Base-by-base conservation (phyloP, 1,284 basidiomycete species). In the Amylostereum areolatum region DNA sequence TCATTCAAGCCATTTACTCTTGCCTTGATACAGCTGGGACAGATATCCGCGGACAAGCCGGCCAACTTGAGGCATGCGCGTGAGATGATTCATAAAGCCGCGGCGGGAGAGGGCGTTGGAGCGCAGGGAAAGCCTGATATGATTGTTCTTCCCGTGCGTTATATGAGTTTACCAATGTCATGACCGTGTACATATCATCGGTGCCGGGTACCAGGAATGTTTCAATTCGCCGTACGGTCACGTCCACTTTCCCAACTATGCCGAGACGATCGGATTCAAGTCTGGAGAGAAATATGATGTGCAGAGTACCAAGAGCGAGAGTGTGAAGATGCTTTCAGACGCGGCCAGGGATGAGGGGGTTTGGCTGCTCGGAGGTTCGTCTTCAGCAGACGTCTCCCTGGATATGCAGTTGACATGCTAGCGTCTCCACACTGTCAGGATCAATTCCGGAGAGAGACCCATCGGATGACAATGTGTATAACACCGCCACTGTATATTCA, bases 181-280 rank as follows among this genome's bases (percentile, higher is more conserved):
- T 30, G 9, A 11, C 18, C 32, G 8, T 31, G 3, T 11, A 12
- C 33, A 28, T 9, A 33, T 27, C 6, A n/a, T 39, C 18, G 34
- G 3, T 18, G 4, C 10, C 39, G n/a, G 34, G 24, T 35, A 24
- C 8, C 59, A 95, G 84, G 96, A 99, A 78, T 93, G 93, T 71
- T 99, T 99, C 76, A 99, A 99, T 68, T 95, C 92, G 10, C 94
- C 95, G 0, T 99, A 99, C 62, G 95, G 95, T 0, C 85, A 91
- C 54, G 74, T 77, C 4, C 81, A 89, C 62, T 96, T 97, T 63
- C 85, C 89, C 0, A 74, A 83, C 28, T 91, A 95, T 59, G 89
- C 91, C 1, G 94, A 97, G 68, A 75, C 70, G 2, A 89, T 97
- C 45, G 81, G 73, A 7, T 87, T 73, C 59, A 73, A 63, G 5